Evolutionary conservation across 768 basidiomycete genomes (phyloP).

Genomic region (Boletus rufocinnamomeus): DNA sequence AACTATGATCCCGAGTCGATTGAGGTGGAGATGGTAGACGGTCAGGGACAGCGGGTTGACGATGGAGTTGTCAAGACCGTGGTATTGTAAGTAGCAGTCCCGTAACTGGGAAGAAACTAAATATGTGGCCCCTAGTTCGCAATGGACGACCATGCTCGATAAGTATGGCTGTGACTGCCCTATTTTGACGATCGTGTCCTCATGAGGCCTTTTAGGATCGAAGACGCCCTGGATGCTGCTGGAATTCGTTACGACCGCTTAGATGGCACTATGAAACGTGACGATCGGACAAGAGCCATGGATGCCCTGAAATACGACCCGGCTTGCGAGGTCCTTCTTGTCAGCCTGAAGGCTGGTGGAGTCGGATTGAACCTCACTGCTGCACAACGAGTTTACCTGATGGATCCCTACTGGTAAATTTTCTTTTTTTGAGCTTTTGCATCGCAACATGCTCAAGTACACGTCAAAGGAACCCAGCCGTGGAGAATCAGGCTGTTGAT

Average conservation of each 20-base stretch:
- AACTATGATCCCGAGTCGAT: constrained; percentile 81
- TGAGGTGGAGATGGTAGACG: constrained; percentile 78
- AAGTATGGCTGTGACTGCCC: constrained; percentile 49
- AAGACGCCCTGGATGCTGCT: constrained; percentile 82
- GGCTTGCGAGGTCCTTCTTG: constrained; percentile 87
- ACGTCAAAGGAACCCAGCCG: constrained; percentile 82
- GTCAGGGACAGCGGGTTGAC: constrained; percentile 67
- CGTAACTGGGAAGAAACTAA: constrained; percentile 19
- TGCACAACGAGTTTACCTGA: constrained; percentile 90
- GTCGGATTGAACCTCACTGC: constrained; percentile 96
- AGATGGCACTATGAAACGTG: constrained; percentile 98
- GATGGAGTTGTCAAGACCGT: constrained; percentile 84
- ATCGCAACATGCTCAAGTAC: background rate
- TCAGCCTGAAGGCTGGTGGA: constrained; percentile 95
- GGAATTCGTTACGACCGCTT: constrained; percentile 88
- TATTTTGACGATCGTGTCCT: constrained; percentile 4
- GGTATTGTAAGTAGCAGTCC: constrained; percentile 74
- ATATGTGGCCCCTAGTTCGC: constrained; percentile 56
- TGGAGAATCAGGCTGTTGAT: constrained; percentile 97
- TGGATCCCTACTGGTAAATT: constrained; percentile 92
- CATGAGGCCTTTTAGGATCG: constrained; percentile 54
- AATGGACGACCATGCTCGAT: constrained; percentile 94
- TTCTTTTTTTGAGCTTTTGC: background rate
- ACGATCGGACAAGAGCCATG: constrained; percentile 90
- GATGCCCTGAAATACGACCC: constrained; percentile 90